These are phyloP conservation scores for Talaromyces islandicus DNA, from an alignment of 2,329 filamentous ascomycete genomes.

Conservation along the genomic window DNA sequence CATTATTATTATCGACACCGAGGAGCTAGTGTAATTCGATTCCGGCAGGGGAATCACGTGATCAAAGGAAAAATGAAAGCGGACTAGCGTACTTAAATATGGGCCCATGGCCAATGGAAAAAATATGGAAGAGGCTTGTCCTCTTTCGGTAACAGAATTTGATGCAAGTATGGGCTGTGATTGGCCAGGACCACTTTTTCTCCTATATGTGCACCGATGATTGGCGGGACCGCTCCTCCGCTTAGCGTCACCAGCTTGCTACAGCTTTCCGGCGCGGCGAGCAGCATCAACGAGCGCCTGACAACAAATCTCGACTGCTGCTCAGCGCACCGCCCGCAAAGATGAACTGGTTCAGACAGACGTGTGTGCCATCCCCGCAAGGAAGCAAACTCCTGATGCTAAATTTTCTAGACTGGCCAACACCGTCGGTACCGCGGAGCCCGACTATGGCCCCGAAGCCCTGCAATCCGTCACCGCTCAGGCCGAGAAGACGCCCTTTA, in stretches of 20 bases:
- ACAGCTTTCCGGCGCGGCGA: neutral
- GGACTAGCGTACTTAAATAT: neutral
- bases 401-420: neutral
- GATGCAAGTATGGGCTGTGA: neutral
- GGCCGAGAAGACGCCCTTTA: neutral
- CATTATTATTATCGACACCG: no score
- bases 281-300: neutral
- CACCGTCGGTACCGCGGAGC: neutral
- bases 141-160: neutral
- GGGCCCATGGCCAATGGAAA: neutral
- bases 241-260: neutral
- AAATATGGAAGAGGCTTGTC: neutral
- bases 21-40: no score
- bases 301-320: neutral
- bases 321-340: neutral
- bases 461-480: neutral
- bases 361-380: neutral
- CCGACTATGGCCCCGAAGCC: neutral
- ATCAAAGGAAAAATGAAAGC: neutral
- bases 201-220: neutral
- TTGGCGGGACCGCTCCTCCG: neutral
- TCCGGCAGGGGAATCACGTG: neutral
- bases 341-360: conserved; percentile 1
- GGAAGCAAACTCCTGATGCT: neutral
- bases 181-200: neutral